Conservation (phyloP, 805 yeast species). For the Wickerhamomyces xylosicus region DNA sequence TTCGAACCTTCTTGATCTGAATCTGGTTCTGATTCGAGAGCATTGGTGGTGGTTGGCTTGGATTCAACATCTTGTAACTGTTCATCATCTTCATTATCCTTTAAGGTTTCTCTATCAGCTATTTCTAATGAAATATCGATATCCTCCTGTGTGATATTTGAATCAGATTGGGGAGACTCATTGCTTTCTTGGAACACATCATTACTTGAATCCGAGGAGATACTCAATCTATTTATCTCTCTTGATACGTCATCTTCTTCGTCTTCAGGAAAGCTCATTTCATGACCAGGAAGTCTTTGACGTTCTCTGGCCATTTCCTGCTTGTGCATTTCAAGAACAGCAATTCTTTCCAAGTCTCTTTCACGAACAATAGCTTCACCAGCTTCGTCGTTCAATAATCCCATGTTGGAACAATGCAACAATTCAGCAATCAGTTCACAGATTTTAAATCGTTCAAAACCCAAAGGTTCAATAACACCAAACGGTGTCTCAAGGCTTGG, state of each 20-base stretch:
- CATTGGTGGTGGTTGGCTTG: slow-evolving; percentile 1
- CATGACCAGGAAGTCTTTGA: neutral
- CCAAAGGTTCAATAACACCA: slow-evolving; percentile 64
- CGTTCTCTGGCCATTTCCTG: slow-evolving; percentile 3
- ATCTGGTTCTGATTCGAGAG: slow-evolving; percentile 18
- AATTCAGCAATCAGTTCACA: slow-evolving; percentile 91
- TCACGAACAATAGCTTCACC: slow-evolving; percentile 60
- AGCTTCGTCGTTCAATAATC: slow-evolving; percentile 65
- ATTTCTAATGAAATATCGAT: neutral
- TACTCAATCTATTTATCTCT: slow-evolving; percentile 14
- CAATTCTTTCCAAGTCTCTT: slow-evolving; percentile 57
- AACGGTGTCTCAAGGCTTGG: slow-evolving; percentile 47
- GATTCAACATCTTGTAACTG: slow-evolving; percentile 1
- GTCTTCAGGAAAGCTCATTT: slow-evolving; percentile 9
- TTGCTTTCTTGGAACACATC: neutral
- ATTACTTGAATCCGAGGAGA: slow-evolving; percentile 6
- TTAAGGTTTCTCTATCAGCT: slow-evolving; percentile 6
- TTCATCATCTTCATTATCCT: slow-evolving; percentile 14
- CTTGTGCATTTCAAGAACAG: slow-evolving; percentile 30
- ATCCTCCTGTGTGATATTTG: neutral
- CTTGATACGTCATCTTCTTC: slow-evolving; percentile 25
- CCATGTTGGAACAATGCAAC: slow-evolving; percentile 97
- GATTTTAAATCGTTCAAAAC: slow-evolving; percentile 83
- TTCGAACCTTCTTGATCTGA: slow-evolving; percentile 15
- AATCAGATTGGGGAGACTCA: neutral